These are phyloP conservation scores for Achaetomiella virescens DNA, from an alignment of 495 filamentous ascomycete species.

Conservation along the genomic window DNA sequence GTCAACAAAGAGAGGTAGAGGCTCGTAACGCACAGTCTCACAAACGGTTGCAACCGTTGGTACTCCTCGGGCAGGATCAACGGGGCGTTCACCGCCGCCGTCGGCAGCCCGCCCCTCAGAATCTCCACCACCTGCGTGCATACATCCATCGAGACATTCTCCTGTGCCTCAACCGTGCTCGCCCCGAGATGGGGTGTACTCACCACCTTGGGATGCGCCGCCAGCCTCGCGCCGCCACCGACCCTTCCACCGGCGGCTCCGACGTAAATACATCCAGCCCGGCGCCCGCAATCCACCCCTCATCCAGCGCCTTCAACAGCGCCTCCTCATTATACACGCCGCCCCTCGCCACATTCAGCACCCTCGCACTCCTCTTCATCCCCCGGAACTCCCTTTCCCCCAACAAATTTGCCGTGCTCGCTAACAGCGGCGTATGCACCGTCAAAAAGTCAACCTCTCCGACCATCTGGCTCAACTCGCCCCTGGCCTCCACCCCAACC, in stretches of 20 bases:
- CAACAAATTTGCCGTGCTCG: conserved; percentile 62
- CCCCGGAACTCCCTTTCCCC: conserved; percentile 51
- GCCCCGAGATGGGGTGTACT: conserved; percentile 69
- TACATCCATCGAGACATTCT: conserved; percentile 68
- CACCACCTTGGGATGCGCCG: conserved; percentile 57
- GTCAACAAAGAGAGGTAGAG: not conserved
- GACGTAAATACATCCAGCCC: conserved; percentile 70
- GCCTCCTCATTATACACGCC: conserved; percentile 69
- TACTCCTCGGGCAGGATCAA: conserved; percentile 69
- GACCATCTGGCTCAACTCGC: conserved; percentile 49
- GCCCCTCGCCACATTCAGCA: conserved; percentile 68
- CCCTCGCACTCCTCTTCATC: conserved; percentile 61
- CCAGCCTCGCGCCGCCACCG: conserved; percentile 48
- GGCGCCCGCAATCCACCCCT: conserved; percentile 62
- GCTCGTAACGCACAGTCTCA: conserved; percentile 38
- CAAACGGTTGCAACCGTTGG: conserved; percentile 62
- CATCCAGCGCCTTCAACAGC: conserved; percentile 58
- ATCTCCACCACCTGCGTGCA: conserved; percentile 67
- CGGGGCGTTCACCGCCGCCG: conserved; percentile 65
- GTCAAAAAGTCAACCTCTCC: conserved; percentile 63
- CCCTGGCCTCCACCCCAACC: conserved; percentile 52
- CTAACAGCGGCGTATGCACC: conserved; percentile 68
- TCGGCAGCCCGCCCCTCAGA: conserved; percentile 57
- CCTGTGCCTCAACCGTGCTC: conserved; percentile 68
- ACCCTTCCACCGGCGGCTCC: conserved; percentile 50